Conservation (phyloP, 345 rosid species). For the Gynandropsis gynandra region DNA sequence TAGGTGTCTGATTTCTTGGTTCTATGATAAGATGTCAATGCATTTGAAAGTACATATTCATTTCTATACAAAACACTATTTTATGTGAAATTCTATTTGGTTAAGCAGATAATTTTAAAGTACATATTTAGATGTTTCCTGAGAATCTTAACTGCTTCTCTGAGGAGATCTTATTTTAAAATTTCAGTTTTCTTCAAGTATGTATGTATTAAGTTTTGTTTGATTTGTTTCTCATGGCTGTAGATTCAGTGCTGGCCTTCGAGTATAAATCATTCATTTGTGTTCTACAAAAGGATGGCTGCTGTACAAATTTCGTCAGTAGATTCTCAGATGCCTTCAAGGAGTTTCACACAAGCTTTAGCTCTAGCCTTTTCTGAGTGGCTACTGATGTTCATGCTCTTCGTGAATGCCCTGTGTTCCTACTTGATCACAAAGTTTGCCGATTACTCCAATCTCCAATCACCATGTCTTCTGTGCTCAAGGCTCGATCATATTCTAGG, state of each 20-base stretch:
- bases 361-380: conserved; percentile 68
- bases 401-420: conserved; percentile 51
- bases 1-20: neutral
- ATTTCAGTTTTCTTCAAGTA: neutral
- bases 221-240: conserved; percentile 15
- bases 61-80: no score
- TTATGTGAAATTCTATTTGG: no score
- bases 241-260: conserved; percentile 18
- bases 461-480: conserved; percentile 78
- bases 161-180: neutral
- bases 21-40: no score
- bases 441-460: conserved; percentile 41
- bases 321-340: conserved; percentile 31
- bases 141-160: neutral
- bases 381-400: conserved; percentile 66
- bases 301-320: conserved; percentile 34
- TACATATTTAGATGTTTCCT: no score
- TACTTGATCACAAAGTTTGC: conserved; percentile 67
- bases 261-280: conserved; percentile 17
- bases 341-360: conserved; percentile 44
- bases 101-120: no score
- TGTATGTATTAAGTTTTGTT: neutral
- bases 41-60: no score
- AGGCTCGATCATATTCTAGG: conserved; percentile 80
- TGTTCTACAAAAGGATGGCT: conserved; percentile 36